Evolutionary conservation across 768 basidiomycete genomes (phyloP).

Genomic region (Tricholoma hemisulphureum): DNA sequence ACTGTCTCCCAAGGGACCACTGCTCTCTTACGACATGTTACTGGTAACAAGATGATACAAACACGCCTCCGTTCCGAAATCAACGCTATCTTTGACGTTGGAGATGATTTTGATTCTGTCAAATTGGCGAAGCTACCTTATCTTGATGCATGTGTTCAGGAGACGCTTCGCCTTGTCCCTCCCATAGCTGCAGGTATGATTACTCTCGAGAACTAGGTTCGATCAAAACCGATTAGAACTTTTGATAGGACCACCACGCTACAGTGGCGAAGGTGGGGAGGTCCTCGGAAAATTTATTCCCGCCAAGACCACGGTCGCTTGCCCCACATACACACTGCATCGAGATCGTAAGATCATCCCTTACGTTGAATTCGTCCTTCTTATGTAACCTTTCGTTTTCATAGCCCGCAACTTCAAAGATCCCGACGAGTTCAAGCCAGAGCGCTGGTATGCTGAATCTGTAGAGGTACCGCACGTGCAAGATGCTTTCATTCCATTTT

Average conservation of each 20-base stretch:
- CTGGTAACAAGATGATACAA: conserved; percentile 1
- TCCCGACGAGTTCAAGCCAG: conserved; percentile 20
- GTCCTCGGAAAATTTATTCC: conserved; percentile 9
- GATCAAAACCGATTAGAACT: background rate
- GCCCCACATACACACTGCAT: conserved; percentile 14
- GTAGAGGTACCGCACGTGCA: conserved; percentile 6
- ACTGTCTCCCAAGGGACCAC: conserved; percentile 2
- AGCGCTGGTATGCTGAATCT: conserved; percentile 16
- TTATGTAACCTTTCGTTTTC: background rate
- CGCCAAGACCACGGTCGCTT: conserved; percentile 12
- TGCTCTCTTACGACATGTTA: conserved; percentile 3
- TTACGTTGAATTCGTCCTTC: background rate
- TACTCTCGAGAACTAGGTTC: background rate
- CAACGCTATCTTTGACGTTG: conserved; percentile 1
- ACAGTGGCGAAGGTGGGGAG: conserved; percentile 6
- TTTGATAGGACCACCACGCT: conserved; percentile 12
- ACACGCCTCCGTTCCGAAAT: conserved; percentile 1
- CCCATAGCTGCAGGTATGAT: background rate
- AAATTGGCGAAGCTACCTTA: conserved; percentile 2
- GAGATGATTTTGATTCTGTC: conserved; percentile 1
- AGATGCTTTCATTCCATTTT: conserved; percentile 22
- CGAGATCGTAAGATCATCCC: conserved; percentile 10
- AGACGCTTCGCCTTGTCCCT: background rate
- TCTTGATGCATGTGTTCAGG: conserved; percentile 3
- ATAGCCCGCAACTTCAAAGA: conserved; percentile 18